These are phyloP conservation scores for Aspergillus asperescens DNA, from an alignment of 495 filamentous ascomycete species.

Conservation along the genomic window DNA sequence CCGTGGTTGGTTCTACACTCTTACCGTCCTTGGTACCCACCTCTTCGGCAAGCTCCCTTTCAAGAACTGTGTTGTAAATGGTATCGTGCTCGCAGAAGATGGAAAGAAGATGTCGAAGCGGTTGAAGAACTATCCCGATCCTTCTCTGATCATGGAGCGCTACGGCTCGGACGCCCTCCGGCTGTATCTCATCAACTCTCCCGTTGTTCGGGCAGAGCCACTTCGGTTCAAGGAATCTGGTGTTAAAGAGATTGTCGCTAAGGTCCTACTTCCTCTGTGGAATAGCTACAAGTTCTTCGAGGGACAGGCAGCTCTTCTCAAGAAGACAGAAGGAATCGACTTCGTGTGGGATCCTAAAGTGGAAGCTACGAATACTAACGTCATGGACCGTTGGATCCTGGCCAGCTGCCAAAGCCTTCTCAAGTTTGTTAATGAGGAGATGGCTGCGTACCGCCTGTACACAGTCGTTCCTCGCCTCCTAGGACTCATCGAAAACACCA, in stretches of 20 bases:
- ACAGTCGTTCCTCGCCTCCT: constrained; percentile 90
- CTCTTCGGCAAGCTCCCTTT: constrained; percentile 87
- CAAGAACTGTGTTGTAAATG: constrained; percentile 95
- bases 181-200: constrained; percentile 95
- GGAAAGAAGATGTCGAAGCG: constrained; percentile 99
- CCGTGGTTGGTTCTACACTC: constrained; percentile 95
- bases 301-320: constrained; percentile 85
- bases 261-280: constrained; percentile 91
- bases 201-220: constrained; percentile 89
- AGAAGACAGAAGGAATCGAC: constrained; percentile 77
- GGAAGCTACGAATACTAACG: constrained; percentile 72
- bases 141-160: constrained; percentile 71
- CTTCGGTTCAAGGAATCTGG: constrained; percentile 87
- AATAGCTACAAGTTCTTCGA: constrained; percentile 98
- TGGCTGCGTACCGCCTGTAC: constrained; percentile 86
- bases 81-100: constrained; percentile 91
- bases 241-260: constrained; percentile 93
- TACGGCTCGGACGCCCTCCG: constrained; percentile 94
- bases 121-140: constrained; percentile 96
- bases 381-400: constrained; percentile 97
- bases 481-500: constrained; percentile 86
- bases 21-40: constrained; percentile 84
- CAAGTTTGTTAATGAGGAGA: constrained; percentile 91
- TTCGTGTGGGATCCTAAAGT: constrained; percentile 74
- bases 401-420: constrained; percentile 90